These are phyloP conservation scores for Rhododendron vialii DNA, from an alignment of 148 eudicot genomes.

Conservation along the genomic window DNA sequence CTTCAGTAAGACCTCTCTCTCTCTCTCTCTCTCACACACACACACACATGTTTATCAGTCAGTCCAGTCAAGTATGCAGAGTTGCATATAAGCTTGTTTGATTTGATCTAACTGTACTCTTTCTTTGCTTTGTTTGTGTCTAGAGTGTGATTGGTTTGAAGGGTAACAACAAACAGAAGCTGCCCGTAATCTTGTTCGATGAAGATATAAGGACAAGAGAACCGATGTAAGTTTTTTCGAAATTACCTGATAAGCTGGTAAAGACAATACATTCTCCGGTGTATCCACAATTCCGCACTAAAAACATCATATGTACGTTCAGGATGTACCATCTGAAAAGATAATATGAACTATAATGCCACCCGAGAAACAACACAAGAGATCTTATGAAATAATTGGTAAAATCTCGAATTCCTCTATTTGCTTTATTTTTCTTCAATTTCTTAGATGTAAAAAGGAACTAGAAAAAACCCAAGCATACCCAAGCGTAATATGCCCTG, in stretches of 20 bases:
- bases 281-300: not conserved
- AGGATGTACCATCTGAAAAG: not conserved
- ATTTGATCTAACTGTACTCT: not conserved
- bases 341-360: not conserved
- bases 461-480: not conserved
- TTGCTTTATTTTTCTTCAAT: not conserved
- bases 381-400: not conserved
- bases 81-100: constrained; percentile 1
- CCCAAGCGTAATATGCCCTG: not conserved
- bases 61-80: not conserved
- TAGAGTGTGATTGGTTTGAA: constrained; percentile 15
- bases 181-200: constrained; percentile 13
- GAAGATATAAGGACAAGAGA: constrained; percentile 5
- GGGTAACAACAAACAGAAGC: constrained; percentile 20
- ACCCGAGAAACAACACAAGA: not conserved
- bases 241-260: not conserved
- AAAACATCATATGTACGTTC: not conserved
- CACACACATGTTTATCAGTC: not conserved
- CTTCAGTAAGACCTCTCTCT: constrained; percentile 26
- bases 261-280: not conserved
- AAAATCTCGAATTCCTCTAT: not conserved
- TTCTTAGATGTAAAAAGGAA: not conserved
- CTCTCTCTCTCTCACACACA: not conserved
- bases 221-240: constrained; percentile 5
- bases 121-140: not conserved